Percentiles rank a stretch among this genome's conserved stretches.
phyloP scores from a whole-genome alignment of 805 yeast species.

The Zygoascus flipseniorum region DNA sequence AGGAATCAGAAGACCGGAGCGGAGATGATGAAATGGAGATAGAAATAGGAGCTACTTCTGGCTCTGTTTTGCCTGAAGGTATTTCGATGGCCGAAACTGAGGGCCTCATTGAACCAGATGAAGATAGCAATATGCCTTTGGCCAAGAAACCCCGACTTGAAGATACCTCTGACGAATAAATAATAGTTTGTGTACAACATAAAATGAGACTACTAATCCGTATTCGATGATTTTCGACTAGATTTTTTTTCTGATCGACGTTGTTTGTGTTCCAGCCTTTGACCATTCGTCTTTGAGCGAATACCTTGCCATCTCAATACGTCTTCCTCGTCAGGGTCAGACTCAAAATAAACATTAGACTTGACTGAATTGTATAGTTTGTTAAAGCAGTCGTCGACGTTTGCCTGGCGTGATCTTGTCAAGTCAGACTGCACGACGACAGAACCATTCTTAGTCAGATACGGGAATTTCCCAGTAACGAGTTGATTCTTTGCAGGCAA shows the following conservation, averaged over 20 bases:
- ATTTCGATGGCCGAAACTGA: neutral
- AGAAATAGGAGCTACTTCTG: neutral
- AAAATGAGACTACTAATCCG: neutral
- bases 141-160: neutral
- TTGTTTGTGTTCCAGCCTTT: constrained; percentile 31
- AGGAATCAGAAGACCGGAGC: neutral
- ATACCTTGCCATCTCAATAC: constrained; percentile 42
- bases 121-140: neutral
- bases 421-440: constrained; percentile 54
- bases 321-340: constrained; percentile 40
- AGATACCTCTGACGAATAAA: neutral
- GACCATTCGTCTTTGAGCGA: constrained; percentile 27
- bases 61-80: neutral
- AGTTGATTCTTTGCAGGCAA: constrained; percentile 36
- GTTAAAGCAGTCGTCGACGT: constrained; percentile 49
- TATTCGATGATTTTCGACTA: neutral
- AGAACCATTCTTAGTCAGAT: constrained; percentile 46
- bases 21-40: neutral
- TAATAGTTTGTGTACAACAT: neutral
- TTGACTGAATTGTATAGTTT: constrained; percentile 50
- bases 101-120: neutral
- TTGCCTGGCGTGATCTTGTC: constrained; percentile 49
- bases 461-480: constrained; percentile 36
- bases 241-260: neutral
- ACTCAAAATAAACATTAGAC: constrained; percentile 37